A percentile compares a stretch with the other conserved stretches of the same genome.
phyloP scores from a whole-genome alignment of 345 rosid species.

The Draba incana region DNA sequence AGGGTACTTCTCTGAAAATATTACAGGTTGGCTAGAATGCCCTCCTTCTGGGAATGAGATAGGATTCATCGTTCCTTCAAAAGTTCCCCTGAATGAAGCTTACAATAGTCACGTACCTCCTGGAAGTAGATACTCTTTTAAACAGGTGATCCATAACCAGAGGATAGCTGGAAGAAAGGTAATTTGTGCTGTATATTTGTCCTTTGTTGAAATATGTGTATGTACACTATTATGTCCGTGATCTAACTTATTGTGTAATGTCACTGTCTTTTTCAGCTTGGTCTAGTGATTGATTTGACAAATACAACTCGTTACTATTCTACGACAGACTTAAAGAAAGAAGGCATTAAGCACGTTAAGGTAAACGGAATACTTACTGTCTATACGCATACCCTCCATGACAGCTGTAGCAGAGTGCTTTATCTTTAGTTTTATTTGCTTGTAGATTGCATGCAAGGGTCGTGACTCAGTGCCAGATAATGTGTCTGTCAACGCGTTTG shows the following conservation, averaged over 20 bases:
- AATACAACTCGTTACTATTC: slow-evolving; percentile 90
- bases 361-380: slow-evolving; percentile 40
- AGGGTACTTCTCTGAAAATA: slow-evolving; percentile 30
- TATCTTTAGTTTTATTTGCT: slow-evolving; percentile 33
- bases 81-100: slow-evolving; percentile 90
- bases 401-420: slow-evolving; percentile 14
- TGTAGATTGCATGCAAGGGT: slow-evolving; percentile 90
- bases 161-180: slow-evolving; percentile 84
- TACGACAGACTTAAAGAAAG: slow-evolving; percentile 68
- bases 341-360: slow-evolving; percentile 92
- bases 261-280: slow-evolving; percentile 65
- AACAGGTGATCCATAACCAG: slow-evolving; percentile 81
- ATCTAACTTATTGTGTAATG: slow-evolving; percentile 17
- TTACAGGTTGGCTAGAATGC: slow-evolving; percentile 94
- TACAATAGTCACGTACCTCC: slow-evolving; percentile 78
- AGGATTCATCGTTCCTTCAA: slow-evolving; percentile 76
- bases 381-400: background rate
- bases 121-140: slow-evolving; percentile 96
- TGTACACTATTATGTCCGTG: slow-evolving; percentile 15
- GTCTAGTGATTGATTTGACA: slow-evolving; percentile 97
- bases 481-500: slow-evolving; percentile 80
- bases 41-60: slow-evolving; percentile 82
- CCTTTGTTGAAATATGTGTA: slow-evolving; percentile 10
- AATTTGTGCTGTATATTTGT: slow-evolving; percentile 23
- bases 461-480: slow-evolving; percentile 92